Evolutionary conservation across 2,329 filamentous ascomycete species (phyloP).

Genomic region (Aspergillus eucalypticola): DNA sequence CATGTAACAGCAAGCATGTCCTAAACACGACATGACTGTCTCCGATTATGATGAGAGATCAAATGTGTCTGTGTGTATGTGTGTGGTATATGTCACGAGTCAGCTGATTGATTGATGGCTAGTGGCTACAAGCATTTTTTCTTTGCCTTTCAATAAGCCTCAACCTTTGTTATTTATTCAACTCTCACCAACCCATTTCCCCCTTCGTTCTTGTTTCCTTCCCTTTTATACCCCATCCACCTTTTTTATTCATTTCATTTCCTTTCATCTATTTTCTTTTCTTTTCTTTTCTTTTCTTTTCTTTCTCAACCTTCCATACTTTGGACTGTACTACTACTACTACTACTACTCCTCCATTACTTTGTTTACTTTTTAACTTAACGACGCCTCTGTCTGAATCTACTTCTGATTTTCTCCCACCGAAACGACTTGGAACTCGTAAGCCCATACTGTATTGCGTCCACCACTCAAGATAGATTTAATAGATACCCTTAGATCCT

Average conservation of each 20-base stretch:
- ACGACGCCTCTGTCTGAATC: slow-evolving; percentile 21
- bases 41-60: neutral
- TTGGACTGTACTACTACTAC: slow-evolving; percentile 26
- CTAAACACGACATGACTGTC: slow-evolving; percentile 20
- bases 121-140: neutral
- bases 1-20: slow-evolving; percentile 37
- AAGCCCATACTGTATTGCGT: neutral
- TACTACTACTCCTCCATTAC: slow-evolving; percentile 19
- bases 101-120: no score
- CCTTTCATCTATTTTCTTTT: no score
- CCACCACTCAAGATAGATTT: neutral
- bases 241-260: slow-evolving; percentile 11
- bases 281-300: no score
- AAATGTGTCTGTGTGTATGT: neutral
- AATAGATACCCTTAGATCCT: no score
- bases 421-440: neutral
- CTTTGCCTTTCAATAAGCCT: slow-evolving; percentile 4
- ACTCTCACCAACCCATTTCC: slow-evolving; percentile 7
- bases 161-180: neutral
- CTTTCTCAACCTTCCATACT: neutral
- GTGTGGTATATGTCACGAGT: no score
- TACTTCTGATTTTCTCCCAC: neutral
- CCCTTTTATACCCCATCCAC: slow-evolving; percentile 25
- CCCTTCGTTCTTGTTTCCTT: slow-evolving; percentile 15
- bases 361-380: slow-evolving; percentile 15